Percentiles rank a stretch among this genome's conserved stretches.
phyloP scores from a whole-genome alignment of 352 stramenopile genomes.

The Globisporangium camurandrum region DNA sequence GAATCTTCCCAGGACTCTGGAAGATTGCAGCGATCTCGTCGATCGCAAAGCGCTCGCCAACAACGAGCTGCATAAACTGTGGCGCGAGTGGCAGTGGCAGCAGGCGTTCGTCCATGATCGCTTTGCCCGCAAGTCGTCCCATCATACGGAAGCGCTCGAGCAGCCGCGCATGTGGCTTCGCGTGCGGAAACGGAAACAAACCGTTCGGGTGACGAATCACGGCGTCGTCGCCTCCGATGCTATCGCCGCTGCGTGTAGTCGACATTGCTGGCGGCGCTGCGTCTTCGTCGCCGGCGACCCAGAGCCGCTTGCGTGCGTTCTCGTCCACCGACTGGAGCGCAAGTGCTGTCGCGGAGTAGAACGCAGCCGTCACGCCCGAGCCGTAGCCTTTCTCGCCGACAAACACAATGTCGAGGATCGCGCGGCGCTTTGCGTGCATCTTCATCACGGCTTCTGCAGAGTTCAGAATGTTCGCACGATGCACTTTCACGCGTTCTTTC shows the following conservation, averaged over 20 bases:
- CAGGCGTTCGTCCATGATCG: constrained; percentile 74
- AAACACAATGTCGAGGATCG: constrained; percentile 81
- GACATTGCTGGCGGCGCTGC: constrained; percentile 3
- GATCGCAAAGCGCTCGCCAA: constrained; percentile 47
- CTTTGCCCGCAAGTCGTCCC: constrained; percentile 70
- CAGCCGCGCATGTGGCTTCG: constrained; percentile 20
- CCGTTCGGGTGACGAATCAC: constrained; percentile 74
- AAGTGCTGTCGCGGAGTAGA: constrained; percentile 74
- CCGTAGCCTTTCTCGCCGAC: constrained; percentile 81
- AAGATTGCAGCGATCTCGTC: constrained; percentile 58
- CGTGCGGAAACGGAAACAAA: constrained; percentile 64
- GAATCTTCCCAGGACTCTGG: constrained; percentile 47
- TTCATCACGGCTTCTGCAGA: constrained; percentile 80
- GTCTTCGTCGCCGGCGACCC: constrained; percentile 50
- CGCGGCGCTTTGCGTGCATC: constrained; percentile 78
- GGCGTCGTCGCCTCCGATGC: constrained; percentile 18
- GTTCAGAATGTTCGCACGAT: constrained; percentile 63
- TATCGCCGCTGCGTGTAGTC: constrained; percentile 5
- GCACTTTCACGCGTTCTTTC: constrained; percentile 82
- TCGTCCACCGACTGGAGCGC: constrained; percentile 51
- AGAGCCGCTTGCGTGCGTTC: constrained; percentile 31
- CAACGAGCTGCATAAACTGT: constrained; percentile 74
- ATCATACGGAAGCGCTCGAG: constrained; percentile 77
- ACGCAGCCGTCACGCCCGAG: constrained; percentile 75
- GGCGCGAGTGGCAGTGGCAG: constrained; percentile 63